A percentile compares a stretch with the other conserved stretches of the same genome.
phyloP scores from a whole-genome alignment of 1,284 basidiomycete genomes.

The Volvariella volvacea region DNA sequence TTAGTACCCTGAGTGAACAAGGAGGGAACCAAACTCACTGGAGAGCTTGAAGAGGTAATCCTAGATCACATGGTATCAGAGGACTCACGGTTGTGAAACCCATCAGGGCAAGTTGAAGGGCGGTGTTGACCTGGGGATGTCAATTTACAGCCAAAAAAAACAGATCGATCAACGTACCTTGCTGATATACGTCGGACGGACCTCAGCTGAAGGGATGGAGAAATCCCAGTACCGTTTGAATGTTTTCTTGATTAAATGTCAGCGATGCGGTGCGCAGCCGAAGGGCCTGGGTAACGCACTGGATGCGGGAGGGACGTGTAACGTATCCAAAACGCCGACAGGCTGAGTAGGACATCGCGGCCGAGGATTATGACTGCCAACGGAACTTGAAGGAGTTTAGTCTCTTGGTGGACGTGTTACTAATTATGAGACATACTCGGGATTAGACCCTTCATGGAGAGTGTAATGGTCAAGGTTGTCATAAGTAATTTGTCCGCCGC shows the following conservation, averaged over 20 bases:
- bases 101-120: slow-evolving; percentile 88
- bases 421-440: slow-evolving; percentile 52
- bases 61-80: slow-evolving; percentile 61
- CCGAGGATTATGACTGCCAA: slow-evolving; percentile 85
- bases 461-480: slow-evolving; percentile 88
- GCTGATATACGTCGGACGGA: slow-evolving; percentile 85
- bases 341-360: slow-evolving; percentile 79
- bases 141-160: slow-evolving; percentile 1
- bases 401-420: not conserved
- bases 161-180: slow-evolving; percentile 48
- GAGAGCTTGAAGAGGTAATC: slow-evolving; percentile 43
- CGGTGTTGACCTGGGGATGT: slow-evolving; percentile 77
- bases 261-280: not conserved
- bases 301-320: slow-evolving; percentile 86
- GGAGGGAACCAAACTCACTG: slow-evolving; percentile 25
- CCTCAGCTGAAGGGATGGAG: slow-evolving; percentile 89
- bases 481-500: slow-evolving; percentile 96
- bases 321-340: slow-evolving; percentile 92
- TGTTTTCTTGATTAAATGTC: slow-evolving; percentile 62
- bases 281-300: slow-evolving; percentile 37
- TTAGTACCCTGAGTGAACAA: not conserved
- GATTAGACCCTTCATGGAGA: slow-evolving; percentile 78
- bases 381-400: slow-evolving; percentile 49
- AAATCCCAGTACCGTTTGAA: slow-evolving; percentile 92
- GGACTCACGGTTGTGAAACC: slow-evolving; percentile 83